Percentiles rank a stretch among this genome's conserved stretches.
phyloP scores from a whole-genome alignment of 495 filamentous ascomycete species.

The Monascus purpureus region DNA sequence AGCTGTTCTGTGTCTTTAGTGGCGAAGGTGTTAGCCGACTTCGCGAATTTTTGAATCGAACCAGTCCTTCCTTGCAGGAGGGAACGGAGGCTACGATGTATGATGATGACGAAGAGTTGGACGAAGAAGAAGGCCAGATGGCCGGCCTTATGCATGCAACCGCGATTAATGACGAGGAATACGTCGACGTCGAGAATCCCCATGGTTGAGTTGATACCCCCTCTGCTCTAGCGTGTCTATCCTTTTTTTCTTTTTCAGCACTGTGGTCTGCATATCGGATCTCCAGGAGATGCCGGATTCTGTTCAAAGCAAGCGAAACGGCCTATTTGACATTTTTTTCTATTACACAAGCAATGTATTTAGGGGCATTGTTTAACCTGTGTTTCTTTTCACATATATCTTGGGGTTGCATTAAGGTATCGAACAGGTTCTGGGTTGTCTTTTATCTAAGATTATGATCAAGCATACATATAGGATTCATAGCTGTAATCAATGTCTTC shows the following conservation, averaged over 20 bases:
- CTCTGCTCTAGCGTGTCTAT: conserved; percentile 10
- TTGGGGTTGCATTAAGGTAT: too few species aligned
- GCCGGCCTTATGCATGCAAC: conserved; percentile 42
- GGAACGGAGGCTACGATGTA: conserved; percentile 39
- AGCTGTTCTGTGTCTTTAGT: conserved; percentile 95
- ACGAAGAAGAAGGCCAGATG: conserved; percentile 39
- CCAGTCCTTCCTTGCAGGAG: conserved; percentile 14
- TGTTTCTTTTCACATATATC: too few species aligned
- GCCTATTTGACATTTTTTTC: too few species aligned
- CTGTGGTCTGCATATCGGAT: not conserved
- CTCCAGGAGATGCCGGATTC: too few species aligned
- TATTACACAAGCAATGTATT: not conserved
- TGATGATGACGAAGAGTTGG: conserved; percentile 41
- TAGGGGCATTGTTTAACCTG: not conserved
- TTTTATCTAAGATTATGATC: too few species aligned
- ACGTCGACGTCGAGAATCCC: conserved; percentile 28
- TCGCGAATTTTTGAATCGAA: conserved; percentile 58
- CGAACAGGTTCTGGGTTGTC: too few species aligned
- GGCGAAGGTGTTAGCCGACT: conserved; percentile 69
- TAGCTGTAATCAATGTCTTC: too few species aligned
- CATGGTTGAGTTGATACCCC: conserved; percentile 24
- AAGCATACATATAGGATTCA: too few species aligned
- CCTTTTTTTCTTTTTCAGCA: conserved; percentile 5
- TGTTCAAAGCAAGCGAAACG: not conserved
- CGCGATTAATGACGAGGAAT: conserved; percentile 37